Evolutionary conservation across 495 filamentous ascomycete species (phyloP), one percentile per base, ranked within the genome.

Genomic region (Podospora pseudopauciseta): DNA sequence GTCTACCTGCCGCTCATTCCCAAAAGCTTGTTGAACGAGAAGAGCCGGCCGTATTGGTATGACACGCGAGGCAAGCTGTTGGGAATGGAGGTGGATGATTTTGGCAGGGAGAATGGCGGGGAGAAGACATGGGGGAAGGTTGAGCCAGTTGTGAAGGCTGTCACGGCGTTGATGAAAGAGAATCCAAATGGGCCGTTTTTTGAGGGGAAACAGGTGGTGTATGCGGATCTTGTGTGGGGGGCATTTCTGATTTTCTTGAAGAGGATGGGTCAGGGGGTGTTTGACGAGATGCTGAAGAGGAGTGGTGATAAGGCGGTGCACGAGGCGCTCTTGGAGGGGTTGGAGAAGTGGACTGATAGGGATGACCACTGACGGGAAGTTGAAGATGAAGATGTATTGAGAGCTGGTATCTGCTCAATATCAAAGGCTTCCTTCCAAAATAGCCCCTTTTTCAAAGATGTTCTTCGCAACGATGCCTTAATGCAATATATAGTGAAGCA

Each of bases 161-260:
- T 84, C 23, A 85, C 80, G 32, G 81, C 65, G 2, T 34, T 87
- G 70, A 65, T 89, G 74, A 80, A 78, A 74, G 82, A 85, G 71
- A 81, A 32, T 18, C 30, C 0, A 18, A 79, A 78, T 16, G 88
- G 84, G 1, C 85, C 81, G 26, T 89, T 80, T 65, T 82, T 83
- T 58, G 26, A 76, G 69, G 81, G 80, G 4, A 67, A 70, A 55
- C 73, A 70, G 55, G 60, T 78, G 4, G 75, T 74, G 15, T 84
- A 77, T 71, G 76, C 75, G 66, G 82, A 85, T 73, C 82, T 84
- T 63, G 66, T 79, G 7, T 81, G 80, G 73, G 80, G 57, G 0
- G 78, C 75, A 5, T 74, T 74, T 23, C 69, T 84, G 60, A 15
- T 81, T 2, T 81, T 81, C 70, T 27, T 74, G 18, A 58, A 66